Base-by-base conservation (phyloP, 495 filamentous ascomycete species). In the Aspergillus haitiensis region DNA sequence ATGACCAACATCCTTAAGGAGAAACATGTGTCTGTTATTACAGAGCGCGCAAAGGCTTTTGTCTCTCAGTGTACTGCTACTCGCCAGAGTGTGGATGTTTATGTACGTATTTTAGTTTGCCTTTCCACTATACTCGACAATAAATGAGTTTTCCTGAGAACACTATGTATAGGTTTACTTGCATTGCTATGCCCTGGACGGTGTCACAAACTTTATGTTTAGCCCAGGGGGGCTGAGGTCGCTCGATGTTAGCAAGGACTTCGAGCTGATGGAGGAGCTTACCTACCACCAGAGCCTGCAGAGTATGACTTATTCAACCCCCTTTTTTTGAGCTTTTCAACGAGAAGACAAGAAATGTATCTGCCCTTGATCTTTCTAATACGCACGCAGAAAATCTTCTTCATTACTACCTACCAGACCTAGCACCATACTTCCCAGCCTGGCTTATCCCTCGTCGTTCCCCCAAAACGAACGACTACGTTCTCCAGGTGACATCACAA, bases 161-260 rank as follows among this genome's bases (percentile, higher is more conserved):
- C 3, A 2, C 10, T 3, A 9, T 11, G 7, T 13, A 9, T 45
- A 76, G 73, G 63, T 69, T 3, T 61, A 66, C 35, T 64, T 84
- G 3, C 86, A 89, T 51, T 82, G 84, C 53, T 89, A 84, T 62
- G 85, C 86, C 2, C 79, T 87, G 13, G 86, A 89, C 66, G 85
- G 85, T 61, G 81, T 82, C 32, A 85, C 84, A 3, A 82, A 86
- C 65, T 84, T 86, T 58, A 74, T 88, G 42, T 88, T 88, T 64
- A 83, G 84, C 49, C 85, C 85, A 0, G 75, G 83, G 27, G 84
- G 83, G 0, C 76, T 83, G 12, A 73, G 83, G 55, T 86, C 85
- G 0, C 78, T 89, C 3, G 67, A 75, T 36, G 60, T 68, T 9
- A 48, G 65, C 11, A 64, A 79, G 35, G 82, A 87, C 52, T 79